These are phyloP conservation scores for Candida sp. DNA, from an alignment of 1,139 yeast genomes.

Conservation along the genomic window DNA sequence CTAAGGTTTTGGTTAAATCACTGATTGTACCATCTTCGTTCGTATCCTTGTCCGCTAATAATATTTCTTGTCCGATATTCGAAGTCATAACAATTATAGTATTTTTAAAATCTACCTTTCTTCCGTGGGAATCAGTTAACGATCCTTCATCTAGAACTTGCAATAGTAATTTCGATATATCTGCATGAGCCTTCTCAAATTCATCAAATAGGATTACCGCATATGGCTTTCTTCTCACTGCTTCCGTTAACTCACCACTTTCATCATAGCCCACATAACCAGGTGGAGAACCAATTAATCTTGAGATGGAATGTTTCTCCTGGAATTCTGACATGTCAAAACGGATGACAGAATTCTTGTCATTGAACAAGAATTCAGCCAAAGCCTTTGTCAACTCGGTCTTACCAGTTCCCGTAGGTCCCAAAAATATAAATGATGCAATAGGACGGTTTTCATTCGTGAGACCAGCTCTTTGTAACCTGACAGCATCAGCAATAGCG, in stretches of 20 bases:
- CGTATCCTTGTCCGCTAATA: constrained; percentile 55
- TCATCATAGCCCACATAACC: constrained; percentile 98
- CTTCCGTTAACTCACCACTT: constrained; percentile 95
- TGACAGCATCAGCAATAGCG: constrained; percentile 90
- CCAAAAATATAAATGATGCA: constrained; percentile 93
- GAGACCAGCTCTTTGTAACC: constrained; percentile 93
- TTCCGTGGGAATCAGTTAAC: constrained; percentile 92
- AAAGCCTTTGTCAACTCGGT: constrained; percentile 91
- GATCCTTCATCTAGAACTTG: constrained; percentile 94
- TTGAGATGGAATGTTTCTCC: constrained; percentile 85
- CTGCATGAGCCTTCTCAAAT: constrained; percentile 99
- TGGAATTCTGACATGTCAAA: constrained; percentile 99
- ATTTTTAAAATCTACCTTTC: constrained; percentile 88
- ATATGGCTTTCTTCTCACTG: constrained; percentile 87
- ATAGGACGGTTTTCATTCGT: constrained; percentile 93
- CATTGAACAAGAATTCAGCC: constrained; percentile 89
- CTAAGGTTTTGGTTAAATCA: constrained; percentile 50
- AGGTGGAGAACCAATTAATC: constrained; percentile 97
- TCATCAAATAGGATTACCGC: constrained; percentile 94
- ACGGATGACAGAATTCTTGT: constrained; percentile 78
- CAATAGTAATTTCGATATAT: constrained; percentile 84
- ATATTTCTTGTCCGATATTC: constrained; percentile 89
- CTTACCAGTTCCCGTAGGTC: constrained; percentile 98
- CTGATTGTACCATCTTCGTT: constrained; percentile 45
- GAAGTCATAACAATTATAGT: constrained; percentile 97